phyloP scores from a whole-genome alignment of 2,329 filamentous ascomycete genomes.

The Penicillium verrucosum region DNA sequence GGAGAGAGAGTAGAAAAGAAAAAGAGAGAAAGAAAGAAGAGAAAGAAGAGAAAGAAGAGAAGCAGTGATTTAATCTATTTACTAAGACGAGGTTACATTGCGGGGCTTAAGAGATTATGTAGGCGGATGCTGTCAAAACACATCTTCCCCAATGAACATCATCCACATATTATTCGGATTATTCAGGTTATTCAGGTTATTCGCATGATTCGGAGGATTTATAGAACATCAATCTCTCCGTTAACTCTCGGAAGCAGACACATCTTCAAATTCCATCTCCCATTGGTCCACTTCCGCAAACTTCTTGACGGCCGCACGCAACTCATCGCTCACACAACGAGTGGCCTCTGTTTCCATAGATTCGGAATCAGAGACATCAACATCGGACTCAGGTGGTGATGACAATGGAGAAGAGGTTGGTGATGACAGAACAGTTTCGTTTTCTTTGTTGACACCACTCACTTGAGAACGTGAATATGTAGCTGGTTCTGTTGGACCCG shows the following conservation, averaged over 20 bases:
- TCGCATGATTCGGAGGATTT: background rate
- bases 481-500: constrained; percentile 1
- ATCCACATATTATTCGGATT: background rate
- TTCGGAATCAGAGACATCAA: constrained; percentile 29
- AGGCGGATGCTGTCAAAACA: constrained; percentile 5
- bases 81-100: constrained; percentile 13
- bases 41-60: background rate
- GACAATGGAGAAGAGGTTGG: constrained; percentile 36
- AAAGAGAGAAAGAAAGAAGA: background rate
- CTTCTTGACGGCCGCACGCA: constrained; percentile 35
- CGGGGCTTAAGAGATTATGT: constrained; percentile 16
- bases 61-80: too few species aligned
- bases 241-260: constrained; percentile 27
- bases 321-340: constrained; percentile 36
- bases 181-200: background rate
- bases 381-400: constrained; percentile 32
- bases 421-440: constrained; percentile 28
- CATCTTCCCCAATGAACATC: background rate
- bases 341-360: constrained; percentile 8
- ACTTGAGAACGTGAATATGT: constrained; percentile 15
- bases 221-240: background rate
- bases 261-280: constrained; percentile 46
- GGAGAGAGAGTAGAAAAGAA: background rate
- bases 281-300: constrained; percentile 44
- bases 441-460: constrained; percentile 30